A percentile compares a stretch with the other conserved stretches of the same genome.
These are phyloP conservation scores for Berkeleyomyces rouxiae DNA, from an alignment of 2,329 filamentous ascomycete species.

Conservation along the genomic window DNA sequence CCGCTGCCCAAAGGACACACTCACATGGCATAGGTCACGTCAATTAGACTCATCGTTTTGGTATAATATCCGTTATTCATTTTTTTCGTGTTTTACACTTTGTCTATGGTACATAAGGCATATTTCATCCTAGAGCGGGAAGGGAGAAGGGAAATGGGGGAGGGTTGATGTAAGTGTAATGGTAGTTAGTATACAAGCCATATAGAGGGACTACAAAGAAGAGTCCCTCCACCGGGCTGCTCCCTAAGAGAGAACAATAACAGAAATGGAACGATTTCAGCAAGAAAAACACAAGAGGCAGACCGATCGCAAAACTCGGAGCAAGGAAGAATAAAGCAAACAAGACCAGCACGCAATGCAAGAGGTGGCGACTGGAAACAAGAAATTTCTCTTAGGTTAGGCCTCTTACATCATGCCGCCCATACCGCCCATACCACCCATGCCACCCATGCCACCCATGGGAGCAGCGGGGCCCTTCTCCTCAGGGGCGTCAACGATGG, in stretches of 20 bases:
- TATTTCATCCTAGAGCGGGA: slow-evolving; percentile 4
- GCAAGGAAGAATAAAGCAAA: background rate
- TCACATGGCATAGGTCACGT: background rate
- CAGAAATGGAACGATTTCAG: background rate
- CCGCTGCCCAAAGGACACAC: background rate
- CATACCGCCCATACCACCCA: slow-evolving; percentile 46
- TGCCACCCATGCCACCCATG: slow-evolving; percentile 54
- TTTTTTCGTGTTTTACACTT: slow-evolving; percentile 12
- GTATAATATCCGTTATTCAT: slow-evolving; percentile 4
- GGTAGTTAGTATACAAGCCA: slow-evolving; percentile 6
- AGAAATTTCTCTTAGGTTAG: background rate
- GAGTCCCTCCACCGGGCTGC: background rate
- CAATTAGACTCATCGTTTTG: background rate
- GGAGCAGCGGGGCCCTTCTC: slow-evolving; percentile 58
- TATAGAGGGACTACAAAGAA: background rate
- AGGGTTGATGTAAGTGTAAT: background rate
- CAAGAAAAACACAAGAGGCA: slow-evolving; percentile 3
- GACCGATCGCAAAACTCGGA: background rate
- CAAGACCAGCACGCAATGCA: slow-evolving; percentile 2
- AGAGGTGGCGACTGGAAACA: background rate
- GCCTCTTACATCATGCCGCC: slow-evolving; percentile 37
- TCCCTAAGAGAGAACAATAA: background rate
- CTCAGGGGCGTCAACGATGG: slow-evolving; percentile 89
- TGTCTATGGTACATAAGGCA: slow-evolving; percentile 13
- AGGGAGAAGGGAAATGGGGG: background rate